Evolutionary conservation across 1,139 yeast genomes (phyloP), one percentile per base, ranked within the genome.

Genomic region (Debaryomyces sp.): DNA sequence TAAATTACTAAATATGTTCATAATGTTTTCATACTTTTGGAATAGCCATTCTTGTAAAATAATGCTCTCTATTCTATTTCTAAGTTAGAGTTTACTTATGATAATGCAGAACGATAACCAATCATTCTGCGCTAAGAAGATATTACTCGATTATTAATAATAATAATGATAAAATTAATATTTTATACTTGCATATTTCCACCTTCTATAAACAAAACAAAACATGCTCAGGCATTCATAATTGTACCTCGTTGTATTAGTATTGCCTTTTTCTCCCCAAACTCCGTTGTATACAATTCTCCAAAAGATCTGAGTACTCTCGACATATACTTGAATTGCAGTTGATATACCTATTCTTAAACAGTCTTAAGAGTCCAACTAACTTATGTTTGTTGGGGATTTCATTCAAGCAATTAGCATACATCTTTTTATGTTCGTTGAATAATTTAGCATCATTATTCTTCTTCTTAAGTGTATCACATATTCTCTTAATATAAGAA

Each of bases 311-410:
- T 2, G 87, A 82, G 55, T 81, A 75, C 56, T 85, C 90, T 50
- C 79, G 70, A 5, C 83, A 80, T 32, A 83, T 70, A 46, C 82
- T 82, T 84, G 86, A 85, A 55, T 81, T 82, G 56, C 85, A 75
- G 41, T 68, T 68, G 52, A 69, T 61, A 54, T 81, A 67, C 50
- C 71, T 68, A 6, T 68, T 64, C 1, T 81, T 78, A 23, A 84
- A 71, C 52, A 80, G 63, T 45, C 71, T 73, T 53, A 85, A 69
- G 37, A 85, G 63, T 0, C 90, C 90, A 50, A 81, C 72, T 41
- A 84, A 68, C 47, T 82, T 73, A 50, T 75, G 75, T 55, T 74
- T 73, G 45, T 75, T 68, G 15, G 73, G 59, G 18, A 80, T 70
- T 5, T 55, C 54, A 5, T 76, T 74, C 39, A 82, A 60, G 46